Evolutionary conservation across 1,284 basidiomycete species (phyloP).

Genomic region (Athelia psychrophila): DNA sequence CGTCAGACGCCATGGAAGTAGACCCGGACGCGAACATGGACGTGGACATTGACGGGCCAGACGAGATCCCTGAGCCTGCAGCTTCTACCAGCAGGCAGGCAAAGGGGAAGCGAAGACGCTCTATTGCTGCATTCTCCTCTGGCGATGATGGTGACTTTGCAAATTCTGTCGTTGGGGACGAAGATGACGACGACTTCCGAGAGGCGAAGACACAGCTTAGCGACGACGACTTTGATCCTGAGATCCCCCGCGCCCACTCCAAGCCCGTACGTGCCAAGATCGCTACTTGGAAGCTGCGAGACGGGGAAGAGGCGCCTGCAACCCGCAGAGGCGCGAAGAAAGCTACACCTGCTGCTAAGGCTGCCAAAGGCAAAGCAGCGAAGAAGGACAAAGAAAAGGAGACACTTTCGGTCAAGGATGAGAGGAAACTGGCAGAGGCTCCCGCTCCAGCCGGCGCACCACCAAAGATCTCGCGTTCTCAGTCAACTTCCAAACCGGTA

Average conservation of each 20-base stretch:
- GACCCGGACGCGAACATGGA: conserved; percentile 7
- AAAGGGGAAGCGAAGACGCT: conserved; percentile 8
- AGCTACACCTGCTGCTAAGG: neutral
- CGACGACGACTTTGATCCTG: neutral
- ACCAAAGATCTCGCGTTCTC: neutral
- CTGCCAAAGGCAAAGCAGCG: conserved; percentile 11
- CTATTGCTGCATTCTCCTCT: conserved; percentile 6
- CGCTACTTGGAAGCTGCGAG: neutral
- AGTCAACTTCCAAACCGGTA: conserved; percentile 6
- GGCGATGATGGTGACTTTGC: no score
- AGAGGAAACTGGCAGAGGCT: conserved; percentile 28
- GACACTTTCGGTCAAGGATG: conserved; percentile 32
- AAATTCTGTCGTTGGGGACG: conserved; percentile 16
- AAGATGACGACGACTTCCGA: conserved; percentile 15
- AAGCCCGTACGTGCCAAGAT: neutral
- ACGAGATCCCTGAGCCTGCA: conserved; percentile 10
- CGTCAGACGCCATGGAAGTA: conserved; percentile 4
- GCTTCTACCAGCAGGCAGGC: neutral
- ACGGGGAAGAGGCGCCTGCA: conserved; percentile 5
- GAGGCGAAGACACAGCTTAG: neutral
- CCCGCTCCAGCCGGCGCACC: conserved; percentile 1
- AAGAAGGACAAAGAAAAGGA: conserved; percentile 24
- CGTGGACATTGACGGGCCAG: conserved; percentile 4
- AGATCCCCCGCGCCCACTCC: neutral
- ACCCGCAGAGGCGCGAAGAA: neutral